Evolutionary conservation across 345 rosid genomes (phyloP).

Genomic region (Psidium guajava): DNA sequence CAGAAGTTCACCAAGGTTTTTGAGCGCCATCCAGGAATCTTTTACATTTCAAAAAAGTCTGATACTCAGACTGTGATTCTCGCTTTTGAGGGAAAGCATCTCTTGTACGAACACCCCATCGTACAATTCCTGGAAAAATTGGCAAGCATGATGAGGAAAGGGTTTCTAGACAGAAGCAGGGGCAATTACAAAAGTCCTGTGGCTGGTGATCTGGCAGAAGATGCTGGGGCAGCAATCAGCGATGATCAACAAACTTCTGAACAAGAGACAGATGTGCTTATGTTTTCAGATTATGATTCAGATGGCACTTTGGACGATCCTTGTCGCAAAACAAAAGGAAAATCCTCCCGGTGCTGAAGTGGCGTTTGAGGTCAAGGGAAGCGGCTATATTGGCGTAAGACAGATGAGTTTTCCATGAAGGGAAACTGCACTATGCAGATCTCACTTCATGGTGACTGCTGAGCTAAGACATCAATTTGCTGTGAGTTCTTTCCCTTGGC

Average conservation of each 20-base stretch:
- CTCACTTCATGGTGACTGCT: neutral
- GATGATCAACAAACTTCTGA: slow-evolving; percentile 9
- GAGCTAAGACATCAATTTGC: neutral
- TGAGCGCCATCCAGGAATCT: slow-evolving; percentile 82
- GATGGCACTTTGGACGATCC: slow-evolving; percentile 1
- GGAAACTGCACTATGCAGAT: neutral
- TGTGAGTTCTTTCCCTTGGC: neutral
- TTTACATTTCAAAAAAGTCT: slow-evolving; percentile 54
- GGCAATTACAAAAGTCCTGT: slow-evolving; percentile 33
- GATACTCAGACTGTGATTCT: slow-evolving; percentile 72
- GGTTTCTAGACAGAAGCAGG: slow-evolving; percentile 53
- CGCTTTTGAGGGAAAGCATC: slow-evolving; percentile 42
- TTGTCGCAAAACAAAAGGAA: neutral
- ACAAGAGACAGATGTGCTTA: slow-evolving; percentile 14
- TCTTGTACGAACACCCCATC: slow-evolving; percentile 46
- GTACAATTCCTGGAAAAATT: slow-evolving; percentile 35
- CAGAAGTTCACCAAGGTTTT: slow-evolving; percentile 83
- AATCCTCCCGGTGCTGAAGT: neutral
- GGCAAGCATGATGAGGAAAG: slow-evolving; percentile 42
- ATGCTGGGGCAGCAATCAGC: slow-evolving; percentile 2
- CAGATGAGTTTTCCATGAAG: neutral
- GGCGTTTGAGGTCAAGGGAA: neutral
- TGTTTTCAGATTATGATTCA: slow-evolving; percentile 19
- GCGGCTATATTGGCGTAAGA: neutral
- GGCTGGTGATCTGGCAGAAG: neutral